phyloP scores from a whole-genome alignment of 257 asterid species.

The Nicotiana noctiflora region DNA sequence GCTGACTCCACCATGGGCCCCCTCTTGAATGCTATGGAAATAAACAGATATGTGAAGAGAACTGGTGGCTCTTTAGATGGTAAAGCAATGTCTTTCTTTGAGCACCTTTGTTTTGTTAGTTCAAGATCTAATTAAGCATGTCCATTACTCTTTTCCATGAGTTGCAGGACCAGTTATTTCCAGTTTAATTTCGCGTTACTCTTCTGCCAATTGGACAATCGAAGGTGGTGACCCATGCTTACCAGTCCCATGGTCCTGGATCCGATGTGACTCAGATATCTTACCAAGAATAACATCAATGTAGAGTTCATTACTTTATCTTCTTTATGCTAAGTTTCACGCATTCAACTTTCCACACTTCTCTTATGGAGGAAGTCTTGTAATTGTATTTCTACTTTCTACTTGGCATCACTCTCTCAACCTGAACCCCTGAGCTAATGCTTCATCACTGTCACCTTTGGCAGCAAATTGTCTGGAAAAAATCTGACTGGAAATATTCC shows the following conservation, averaged over 20 bases:
- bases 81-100: constrained; percentile 22
- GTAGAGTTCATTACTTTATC: constrained; percentile 34
- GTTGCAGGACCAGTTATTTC: constrained; percentile 63
- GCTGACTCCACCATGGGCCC: constrained; percentile 87
- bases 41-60: constrained; percentile 66
- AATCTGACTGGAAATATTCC: constrained; percentile 65
- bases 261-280: constrained; percentile 68
- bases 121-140: neutral
- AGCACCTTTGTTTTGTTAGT: neutral
- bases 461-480: constrained; percentile 72
- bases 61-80: constrained; percentile 80
- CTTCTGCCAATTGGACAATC: constrained; percentile 63
- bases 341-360: neutral
- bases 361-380: neutral
- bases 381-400: constrained; percentile 4
- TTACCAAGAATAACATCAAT: constrained; percentile 67
- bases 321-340: neutral
- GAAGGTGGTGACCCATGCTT: constrained; percentile 99
- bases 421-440: neutral
- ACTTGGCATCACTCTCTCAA: neutral
- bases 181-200: constrained; percentile 33
- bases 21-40: constrained; percentile 89
- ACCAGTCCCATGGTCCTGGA: constrained; percentile 95
- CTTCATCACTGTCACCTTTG: neutral
- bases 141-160: constrained; percentile 13